Conservation (phyloP, 2,329 filamentous ascomycete genomes). For the Dryadomyces quercus-mongolicae region DNA sequence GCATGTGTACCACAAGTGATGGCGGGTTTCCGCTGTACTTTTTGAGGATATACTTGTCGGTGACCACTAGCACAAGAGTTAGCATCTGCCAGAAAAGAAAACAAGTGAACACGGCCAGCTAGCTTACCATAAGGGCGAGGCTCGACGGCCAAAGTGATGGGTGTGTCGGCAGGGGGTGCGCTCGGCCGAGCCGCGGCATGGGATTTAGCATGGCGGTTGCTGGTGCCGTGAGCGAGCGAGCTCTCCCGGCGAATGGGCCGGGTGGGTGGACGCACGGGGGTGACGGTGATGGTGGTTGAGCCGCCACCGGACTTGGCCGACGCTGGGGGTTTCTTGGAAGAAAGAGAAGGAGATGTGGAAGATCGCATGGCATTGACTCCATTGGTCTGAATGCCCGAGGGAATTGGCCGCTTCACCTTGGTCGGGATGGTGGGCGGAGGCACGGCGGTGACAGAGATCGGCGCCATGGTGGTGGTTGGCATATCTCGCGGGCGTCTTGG, state of each 20-base stretch:
- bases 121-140: slow-evolving; percentile 40
- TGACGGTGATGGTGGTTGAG: slow-evolving; percentile 30
- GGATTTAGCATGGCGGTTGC: slow-evolving; percentile 36
- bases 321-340: slow-evolving; percentile 38
- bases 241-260: slow-evolving; percentile 47
- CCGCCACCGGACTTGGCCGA: slow-evolving; percentile 36
- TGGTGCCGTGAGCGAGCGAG: slow-evolving; percentile 2
- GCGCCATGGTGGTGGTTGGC: slow-evolving; percentile 32
- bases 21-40: slow-evolving; percentile 58
- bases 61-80: slow-evolving; percentile 48
- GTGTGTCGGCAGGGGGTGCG: slow-evolving; percentile 31
- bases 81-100: neutral
- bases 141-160: slow-evolving; percentile 24
- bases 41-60: slow-evolving; percentile 65
- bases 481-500: neutral
- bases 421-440: slow-evolving; percentile 28
- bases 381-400: slow-evolving; percentile 55
- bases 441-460: slow-evolving; percentile 34
- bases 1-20: slow-evolving; percentile 76
- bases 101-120: neutral
- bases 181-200: slow-evolving; percentile 33
- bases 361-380: slow-evolving; percentile 44
- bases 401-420: slow-evolving; percentile 59
- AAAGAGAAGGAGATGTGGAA: slow-evolving; percentile 45
- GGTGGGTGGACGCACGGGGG: slow-evolving; percentile 37